Evolutionary conservation across 2,329 filamentous ascomycete species (phyloP), one percentile per base, ranked within the genome.

Genomic region (Stachybotrys chartarum): DNA sequence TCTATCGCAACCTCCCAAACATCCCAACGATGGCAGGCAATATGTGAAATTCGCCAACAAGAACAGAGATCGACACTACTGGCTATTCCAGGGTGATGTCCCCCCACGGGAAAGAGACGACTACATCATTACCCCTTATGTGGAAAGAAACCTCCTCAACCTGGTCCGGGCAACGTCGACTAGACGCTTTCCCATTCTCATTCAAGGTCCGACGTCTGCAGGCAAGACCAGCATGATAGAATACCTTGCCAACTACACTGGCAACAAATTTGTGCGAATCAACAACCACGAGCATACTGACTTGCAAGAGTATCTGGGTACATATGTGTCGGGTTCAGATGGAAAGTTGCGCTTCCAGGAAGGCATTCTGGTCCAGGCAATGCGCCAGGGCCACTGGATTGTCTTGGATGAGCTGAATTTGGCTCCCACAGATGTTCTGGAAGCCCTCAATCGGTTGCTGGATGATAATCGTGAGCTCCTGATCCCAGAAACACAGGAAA

Each of bases 221-320:
- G 94, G 94, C 60, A 99, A 99, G 73, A 99, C 94, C 0, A 97
- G 93, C 71, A 99, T 99, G 94, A 96, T 99, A 47, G 93, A 97
- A 71, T 97, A 96, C 68, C 80, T 99, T 44, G 93, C 95, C n/a
- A 94, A 96, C 66, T 88, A 90, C 55, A 97, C 91, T 32, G 94
- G 95, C 4, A 96, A 99, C 69, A 94, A 90, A 66, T 99, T 97
- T 67, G 91, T 99, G 48, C 85, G 94, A 57, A 99, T 99, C 77
- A 99, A 99, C 74, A 99, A 99, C 63, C 94, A 99, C 71, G 95
- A 99, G 68, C 94, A 99, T 66, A 99, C 94, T 0, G 94, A 99
- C 70, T 77, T 99, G 44, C 94, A 99, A 70, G 95, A 99, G 68
- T 99, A 99, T 65, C 76, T 99, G 6, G 94, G 94, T 17, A 96